Percentiles rank a stretch among this genome's conserved stretches.
Evolutionary conservation across 2,329 filamentous ascomycete genomes (phyloP).

Genomic region (Ascochyta pisi): DNA sequence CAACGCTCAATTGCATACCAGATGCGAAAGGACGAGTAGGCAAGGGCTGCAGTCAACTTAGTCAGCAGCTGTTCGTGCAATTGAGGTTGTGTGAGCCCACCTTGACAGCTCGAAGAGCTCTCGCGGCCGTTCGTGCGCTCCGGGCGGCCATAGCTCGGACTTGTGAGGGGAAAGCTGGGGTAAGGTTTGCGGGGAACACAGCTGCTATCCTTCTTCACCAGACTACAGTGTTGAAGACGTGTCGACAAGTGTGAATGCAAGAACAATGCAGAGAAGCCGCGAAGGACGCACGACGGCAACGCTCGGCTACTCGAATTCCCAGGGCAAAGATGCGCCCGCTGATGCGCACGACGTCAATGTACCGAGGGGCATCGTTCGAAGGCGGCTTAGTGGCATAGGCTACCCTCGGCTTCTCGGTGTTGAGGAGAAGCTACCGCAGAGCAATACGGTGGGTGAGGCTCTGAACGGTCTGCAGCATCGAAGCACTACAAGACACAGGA

Average conservation of each 20-base stretch:
- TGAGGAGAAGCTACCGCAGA: slow-evolving; percentile 12
- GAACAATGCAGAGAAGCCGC: slow-evolving; percentile 14
- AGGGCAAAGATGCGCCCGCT: slow-evolving; percentile 16
- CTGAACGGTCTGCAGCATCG: not conserved
- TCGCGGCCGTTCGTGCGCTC: slow-evolving; percentile 66
- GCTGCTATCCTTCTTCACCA: slow-evolving; percentile 22
- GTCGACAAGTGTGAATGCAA: slow-evolving; percentile 8
- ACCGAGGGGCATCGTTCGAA: slow-evolving; percentile 43
- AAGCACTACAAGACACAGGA: not conserved
- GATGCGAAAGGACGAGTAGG: slow-evolving; percentile 42
- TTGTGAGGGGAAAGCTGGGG: slow-evolving; percentile 40
- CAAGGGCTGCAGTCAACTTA: slow-evolving; percentile 33
- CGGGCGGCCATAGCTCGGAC: slow-evolving; percentile 66
- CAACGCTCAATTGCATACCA: slow-evolving; percentile 42
- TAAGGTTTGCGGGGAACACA: slow-evolving; percentile 31
- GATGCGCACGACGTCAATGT: slow-evolving; percentile 26
- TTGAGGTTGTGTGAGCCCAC: slow-evolving; percentile 53
- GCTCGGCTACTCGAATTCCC: slow-evolving; percentile 37
- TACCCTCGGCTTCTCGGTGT: slow-evolving; percentile 42
- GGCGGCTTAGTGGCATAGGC: slow-evolving; percentile 30
- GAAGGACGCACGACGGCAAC: slow-evolving; percentile 36
- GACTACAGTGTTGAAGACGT: slow-evolving; percentile 10
- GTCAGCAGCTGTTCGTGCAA: slow-evolving; percentile 19
- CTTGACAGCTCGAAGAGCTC: slow-evolving; percentile 69
- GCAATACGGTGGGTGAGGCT: not conserved